A percentile compares a stretch with the other conserved stretches of the same genome.
phyloP scores from a whole-genome alignment of 805 yeast genomes.

The Saccharomycopsis vini region DNA sequence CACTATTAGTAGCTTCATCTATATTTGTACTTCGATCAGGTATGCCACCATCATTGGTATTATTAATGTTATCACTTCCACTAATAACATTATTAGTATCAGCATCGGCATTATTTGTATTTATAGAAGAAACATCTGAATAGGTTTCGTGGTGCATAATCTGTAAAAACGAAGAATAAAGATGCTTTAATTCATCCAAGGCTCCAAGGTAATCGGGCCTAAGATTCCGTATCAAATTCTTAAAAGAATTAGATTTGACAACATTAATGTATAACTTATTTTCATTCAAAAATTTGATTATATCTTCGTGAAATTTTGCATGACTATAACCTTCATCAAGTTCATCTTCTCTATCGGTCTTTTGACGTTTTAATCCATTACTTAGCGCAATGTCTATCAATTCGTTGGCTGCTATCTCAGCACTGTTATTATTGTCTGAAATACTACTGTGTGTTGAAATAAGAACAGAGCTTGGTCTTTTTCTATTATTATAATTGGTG shows the following conservation, averaged over 20 bases:
- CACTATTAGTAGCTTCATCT: background rate
- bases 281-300: constrained; percentile 40
- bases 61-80: background rate
- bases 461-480: background rate
- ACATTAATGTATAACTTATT: constrained; percentile 40
- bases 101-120: background rate
- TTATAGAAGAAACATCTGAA: background rate
- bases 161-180: constrained; percentile 38
- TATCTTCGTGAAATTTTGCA: constrained; percentile 40
- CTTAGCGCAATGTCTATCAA: background rate
- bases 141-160: constrained; percentile 24
- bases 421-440: background rate
- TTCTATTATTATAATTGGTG: background rate
- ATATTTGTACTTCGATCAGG: background rate
- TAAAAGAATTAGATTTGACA: constrained; percentile 40
- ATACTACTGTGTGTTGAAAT: background rate
- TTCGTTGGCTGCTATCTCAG: background rate
- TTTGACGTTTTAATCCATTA: constrained; percentile 2
- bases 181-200: constrained; percentile 35
- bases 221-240: constrained; percentile 40
- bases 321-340: constrained; percentile 27
- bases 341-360: background rate
- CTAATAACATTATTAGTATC: background rate
- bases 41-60: constrained; percentile 25
- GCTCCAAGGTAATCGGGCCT: constrained; percentile 40